Percentiles rank a stretch among this genome's conserved stretches.
Evolutionary conservation across 345 rosid species (phyloP).

Genomic region (Lepidium aucheri): DNA sequence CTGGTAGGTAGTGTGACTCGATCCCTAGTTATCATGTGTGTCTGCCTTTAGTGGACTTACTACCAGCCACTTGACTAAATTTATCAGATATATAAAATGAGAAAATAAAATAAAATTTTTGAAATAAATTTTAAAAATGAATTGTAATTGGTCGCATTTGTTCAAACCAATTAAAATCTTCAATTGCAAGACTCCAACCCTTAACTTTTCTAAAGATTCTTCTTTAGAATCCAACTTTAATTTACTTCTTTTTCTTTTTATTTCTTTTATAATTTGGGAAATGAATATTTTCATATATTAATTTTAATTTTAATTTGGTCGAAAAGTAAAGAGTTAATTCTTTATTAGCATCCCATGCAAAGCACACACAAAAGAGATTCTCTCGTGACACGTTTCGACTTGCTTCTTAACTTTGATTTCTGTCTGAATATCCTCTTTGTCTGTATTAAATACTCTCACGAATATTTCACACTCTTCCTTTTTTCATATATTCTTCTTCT

Average conservation of each 20-base stretch:
- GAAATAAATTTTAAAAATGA: not conserved
- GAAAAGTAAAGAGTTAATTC: constrained; percentile 26
- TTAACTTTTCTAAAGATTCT: constrained; percentile 25
- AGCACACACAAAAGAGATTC: constrained; percentile 30
- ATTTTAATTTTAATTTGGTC: not conserved
- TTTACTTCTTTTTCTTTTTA: constrained; percentile 21
- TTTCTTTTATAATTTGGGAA: constrained; percentile 13
- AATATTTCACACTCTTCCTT: constrained; percentile 3
- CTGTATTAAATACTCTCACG: constrained; percentile 20
- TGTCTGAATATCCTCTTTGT: constrained; percentile 35
- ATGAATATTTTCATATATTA: not conserved
- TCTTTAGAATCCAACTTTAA: constrained; percentile 24
- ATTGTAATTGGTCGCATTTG: constrained; percentile 18
- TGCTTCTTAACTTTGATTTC: constrained; percentile 21
- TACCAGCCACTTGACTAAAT: too few species aligned
- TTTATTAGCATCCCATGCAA: constrained; percentile 32
- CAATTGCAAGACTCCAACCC: constrained; percentile 34
- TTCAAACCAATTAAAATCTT: constrained; percentile 29
- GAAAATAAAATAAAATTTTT: not conserved
- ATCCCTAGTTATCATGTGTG: too few species aligned
- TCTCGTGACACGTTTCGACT: constrained; percentile 32
- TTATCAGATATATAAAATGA: not conserved
- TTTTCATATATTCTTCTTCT: constrained; percentile 3
- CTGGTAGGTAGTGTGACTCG: too few species aligned
- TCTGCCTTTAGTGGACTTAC: too few species aligned